Percentiles rank a stretch among this genome's conserved stretches.
phyloP scores from a whole-genome alignment of 2,329 filamentous ascomycete species.

The Penicillium italicum region DNA sequence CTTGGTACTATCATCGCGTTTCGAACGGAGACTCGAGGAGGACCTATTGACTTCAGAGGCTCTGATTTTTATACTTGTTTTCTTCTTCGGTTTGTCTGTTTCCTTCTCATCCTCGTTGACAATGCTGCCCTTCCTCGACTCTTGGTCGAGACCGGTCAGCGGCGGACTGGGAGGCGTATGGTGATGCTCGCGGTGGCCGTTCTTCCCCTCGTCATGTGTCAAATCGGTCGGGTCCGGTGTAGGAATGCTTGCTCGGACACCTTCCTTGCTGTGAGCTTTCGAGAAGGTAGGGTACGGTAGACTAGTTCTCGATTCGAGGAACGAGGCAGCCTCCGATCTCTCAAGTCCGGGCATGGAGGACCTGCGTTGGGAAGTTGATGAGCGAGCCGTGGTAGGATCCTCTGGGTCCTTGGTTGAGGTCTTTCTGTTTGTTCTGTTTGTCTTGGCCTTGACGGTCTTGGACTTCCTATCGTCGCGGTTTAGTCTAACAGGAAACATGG shows the following conservation, averaged over 20 bases:
- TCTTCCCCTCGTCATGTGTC: conserved; percentile 47
- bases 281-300: conserved; percentile 78
- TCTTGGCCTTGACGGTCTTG: background rate
- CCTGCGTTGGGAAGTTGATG: conserved; percentile 30
- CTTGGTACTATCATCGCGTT: conserved; percentile 34
- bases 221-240: conserved; percentile 73
- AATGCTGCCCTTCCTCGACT: conserved; percentile 37
- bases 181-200: conserved; percentile 26
- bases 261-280: conserved; percentile 89
- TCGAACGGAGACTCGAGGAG: conserved; percentile 41
- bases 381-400: conserved; percentile 15
- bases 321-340: conserved; percentile 35
- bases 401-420: conserved; percentile 35
- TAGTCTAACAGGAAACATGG: conserved; percentile 40
- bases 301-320: conserved; percentile 47
- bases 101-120: conserved; percentile 30
- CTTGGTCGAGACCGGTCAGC: conserved; percentile 44
- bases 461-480: conserved; percentile 32
- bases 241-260: conserved; percentile 56
- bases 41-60: conserved; percentile 39
- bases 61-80: conserved; percentile 36
- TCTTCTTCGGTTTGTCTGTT: conserved; percentile 35
- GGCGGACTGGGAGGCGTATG: conserved; percentile 48
- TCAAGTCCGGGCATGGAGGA: conserved; percentile 55
- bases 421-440: conserved; percentile 2